Evolutionary conservation across 352 stramenopile genomes (phyloP), one percentile per base, ranked within the genome.

Genomic region (Phytophthora megakarya): DNA sequence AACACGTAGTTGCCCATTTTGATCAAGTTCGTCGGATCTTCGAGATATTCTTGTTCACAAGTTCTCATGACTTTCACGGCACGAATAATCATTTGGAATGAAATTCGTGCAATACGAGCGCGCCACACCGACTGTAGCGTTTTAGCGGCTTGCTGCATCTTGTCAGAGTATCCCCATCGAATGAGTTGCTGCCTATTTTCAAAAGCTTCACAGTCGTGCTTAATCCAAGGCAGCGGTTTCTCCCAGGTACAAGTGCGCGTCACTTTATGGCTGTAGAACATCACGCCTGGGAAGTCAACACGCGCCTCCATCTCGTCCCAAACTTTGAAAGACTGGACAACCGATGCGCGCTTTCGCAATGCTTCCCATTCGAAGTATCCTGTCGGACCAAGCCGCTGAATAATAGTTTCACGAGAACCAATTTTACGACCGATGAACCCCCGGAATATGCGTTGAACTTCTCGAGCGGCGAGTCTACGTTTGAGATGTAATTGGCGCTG

Each of bases 1-100:
- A 96, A 54, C 60, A 87, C 78, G 55, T 93, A 96, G 62, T 96
- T 96, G 67, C 80, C 82, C 66, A 94, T 85, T 48, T 85, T 86
- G 3, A 79, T 75, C 12, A 96, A 62, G 28, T 84, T 83, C 3
- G 79, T 90, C 6, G 87, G 87, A 18, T 94, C 84, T 58, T 87
- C 73, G 5, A 94, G 53, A 55, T 94, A 94, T 16, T 86, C 86
- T 26, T 58, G 65, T 51, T 94, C 84, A 26, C 84, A 90, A 3
- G 67, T 77, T 37, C 80, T 81, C 81, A 92, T 91, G 5, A 96
- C 45, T 8, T 64, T 61, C n/a, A 94, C 79, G 1, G 86, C 69
- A 16, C 78, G 78, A 28, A 93, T 56, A 9, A 94, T 73, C 16
- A 89, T 48, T 15, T 76, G 76, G 35, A 93, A 87, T 0, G 79